Evolutionary conservation across 495 filamentous ascomycete species (phyloP), one percentile per base, ranked within the genome.

Genomic region (Terfezia boudieri): DNA sequence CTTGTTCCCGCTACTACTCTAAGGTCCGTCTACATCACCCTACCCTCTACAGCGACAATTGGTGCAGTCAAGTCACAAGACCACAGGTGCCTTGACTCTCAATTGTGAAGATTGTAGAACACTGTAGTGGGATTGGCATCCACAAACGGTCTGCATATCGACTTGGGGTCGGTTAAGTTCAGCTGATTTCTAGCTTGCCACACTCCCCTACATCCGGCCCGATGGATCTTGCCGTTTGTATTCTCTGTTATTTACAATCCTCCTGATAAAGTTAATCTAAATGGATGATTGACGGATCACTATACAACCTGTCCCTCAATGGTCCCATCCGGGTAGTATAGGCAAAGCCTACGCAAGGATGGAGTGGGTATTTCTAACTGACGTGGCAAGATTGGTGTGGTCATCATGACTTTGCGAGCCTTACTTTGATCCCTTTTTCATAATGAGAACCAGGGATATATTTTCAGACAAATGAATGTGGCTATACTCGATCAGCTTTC

Each of bases 351-450:
- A 53, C 62, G 61, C 61, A 64, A 64, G 59, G 59, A 60, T 61
- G 55, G 56, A 64, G 59, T 59, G 53, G 56, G 59, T 61, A 64
- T 64, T 46, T 57, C 59, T 61, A 61, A 64, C 59, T 62, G 62
- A 65, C 62, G 62, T 65, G 62, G 62, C 62, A 65, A 61, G 54
- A 59, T 60, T 56, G 62, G 62, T 64, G 60, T 64, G 62, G 62
- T 51, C 41, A 46, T 20, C 2, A 46, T 46, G 17, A 46, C 17
- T 46, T 8, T 20, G 12, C 17, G 41, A 46, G 14, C 1, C 17
- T 46, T 46, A 46, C 17, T 46, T 14, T 46, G 17, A 46, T 46
- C 14, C 17, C 4, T 46, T 46, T 5, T 46, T 46, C 41, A 46
- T 46, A 14, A 20, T 20, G 8, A 9, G 17, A 46, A 20, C 6